Evolutionary conservation across 2,329 filamentous ascomycete species (phyloP), one percentile per base, ranked within the genome.

Genomic region (Colletotrichum kahawae): DNA sequence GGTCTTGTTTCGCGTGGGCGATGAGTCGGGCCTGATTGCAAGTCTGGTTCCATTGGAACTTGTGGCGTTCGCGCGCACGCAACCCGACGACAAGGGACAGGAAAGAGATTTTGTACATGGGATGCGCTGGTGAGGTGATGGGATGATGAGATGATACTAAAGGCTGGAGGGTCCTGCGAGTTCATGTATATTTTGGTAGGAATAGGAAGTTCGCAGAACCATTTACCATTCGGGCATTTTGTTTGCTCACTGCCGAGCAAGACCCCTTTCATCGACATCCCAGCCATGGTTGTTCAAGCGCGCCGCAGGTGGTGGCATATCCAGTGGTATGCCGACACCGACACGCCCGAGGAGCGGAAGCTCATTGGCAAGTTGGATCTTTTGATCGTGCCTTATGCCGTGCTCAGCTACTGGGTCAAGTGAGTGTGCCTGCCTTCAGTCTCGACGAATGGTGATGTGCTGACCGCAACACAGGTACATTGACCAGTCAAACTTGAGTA

Each of bases 301-400:
- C 73, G 73, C 24, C 59, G 57, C 73, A 83, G 82, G 71, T 85
- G 84, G 83, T 84, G 82, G 72, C 79, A 85, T 9, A 79, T 85
- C 71, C 83, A 87, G 70, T 90, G 88, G 88, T 90, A 86, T 79
- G 81, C 87, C 7, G 82, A 85, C 34, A 82, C 87, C 9, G 90
- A 92, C 75, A 89, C 83, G 0, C 83, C 83, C 0, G 82, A 84
- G 59, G 85, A 87, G n/a, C n/a, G 75, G 4, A 79, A 77, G 13
- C 85, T 87, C 33, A 78, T 87, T 7, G 82, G 85, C 72, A 87
- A 87, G 76, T 77, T 87, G 3, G 86, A 87, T 57, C 82, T 82
- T 5, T 81, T 84, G 10, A 81, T 87, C 62, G 77, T 85, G 18
- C 79, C 77, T 14, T 78, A 80, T 33, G 87, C 87, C 7, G 79